Conservation (phyloP, 805 yeast species). For the Lipomyces sp. region DNA sequence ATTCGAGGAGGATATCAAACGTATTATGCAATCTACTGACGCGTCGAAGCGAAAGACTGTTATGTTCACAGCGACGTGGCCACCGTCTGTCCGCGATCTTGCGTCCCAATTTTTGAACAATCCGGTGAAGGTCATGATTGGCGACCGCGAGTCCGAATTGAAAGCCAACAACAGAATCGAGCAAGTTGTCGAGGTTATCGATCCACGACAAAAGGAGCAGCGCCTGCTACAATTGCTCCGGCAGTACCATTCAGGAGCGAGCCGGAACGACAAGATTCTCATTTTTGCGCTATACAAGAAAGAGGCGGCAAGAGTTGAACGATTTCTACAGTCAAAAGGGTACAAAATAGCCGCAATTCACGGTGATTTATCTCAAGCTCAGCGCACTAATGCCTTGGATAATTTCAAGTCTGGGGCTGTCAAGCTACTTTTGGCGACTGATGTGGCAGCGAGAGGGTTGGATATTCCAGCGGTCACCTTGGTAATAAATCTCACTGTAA, state of each 20-base stretch:
- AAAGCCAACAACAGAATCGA: conserved; percentile 92
- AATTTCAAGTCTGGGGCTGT: conserved; percentile 81
- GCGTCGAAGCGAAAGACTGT: conserved; percentile 74
- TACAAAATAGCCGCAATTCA: conserved; percentile 90
- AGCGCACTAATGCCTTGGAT: conserved; percentile 85
- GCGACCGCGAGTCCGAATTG: conserved; percentile 85
- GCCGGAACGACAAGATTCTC: conserved; percentile 76
- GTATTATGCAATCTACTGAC: conserved; percentile 69
- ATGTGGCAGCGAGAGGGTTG: conserved; percentile 94
- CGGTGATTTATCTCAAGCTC: conserved; percentile 91
- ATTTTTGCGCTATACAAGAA: conserved; percentile 95
- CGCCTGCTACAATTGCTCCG: conserved; percentile 71
- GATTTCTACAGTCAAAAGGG: conserved; percentile 70
- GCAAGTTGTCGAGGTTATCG: conserved; percentile 92
- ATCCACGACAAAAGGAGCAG: conserved; percentile 77
- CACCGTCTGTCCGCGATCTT: conserved; percentile 93
- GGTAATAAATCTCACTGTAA: conserved; percentile 79
- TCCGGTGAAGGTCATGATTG: conserved; percentile 91
- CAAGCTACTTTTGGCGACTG: conserved; percentile 87
- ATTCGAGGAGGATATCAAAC: conserved; percentile 92
- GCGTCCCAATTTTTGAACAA: conserved; percentile 78
- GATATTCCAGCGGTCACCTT: conserved; percentile 97
- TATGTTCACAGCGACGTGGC: conserved; percentile 99
- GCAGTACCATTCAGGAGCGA: conserved; percentile 72
- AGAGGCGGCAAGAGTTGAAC: conserved; percentile 91